Conservation (phyloP, 208 protist genomes). For the Wallacemonas sp. region DNA sequence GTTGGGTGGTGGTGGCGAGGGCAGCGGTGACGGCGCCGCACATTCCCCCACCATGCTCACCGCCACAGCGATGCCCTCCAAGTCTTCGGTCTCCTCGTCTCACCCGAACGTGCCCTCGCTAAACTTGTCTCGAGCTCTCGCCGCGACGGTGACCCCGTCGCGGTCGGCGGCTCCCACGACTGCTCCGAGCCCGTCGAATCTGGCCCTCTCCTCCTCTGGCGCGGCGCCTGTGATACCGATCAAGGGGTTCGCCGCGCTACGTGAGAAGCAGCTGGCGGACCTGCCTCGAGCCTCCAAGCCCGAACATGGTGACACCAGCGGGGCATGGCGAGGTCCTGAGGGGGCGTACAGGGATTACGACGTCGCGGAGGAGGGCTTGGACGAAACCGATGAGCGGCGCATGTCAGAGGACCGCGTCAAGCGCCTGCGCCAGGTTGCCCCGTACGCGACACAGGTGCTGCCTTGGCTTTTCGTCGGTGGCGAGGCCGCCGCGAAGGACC, state of each 20-base stretch:
- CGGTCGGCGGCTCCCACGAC: constrained; percentile 18
- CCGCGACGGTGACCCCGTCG: background rate
- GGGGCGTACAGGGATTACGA: background rate
- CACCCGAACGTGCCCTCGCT: constrained; percentile 21
- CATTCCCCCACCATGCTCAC: background rate
- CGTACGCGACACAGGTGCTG: constrained; percentile 77
- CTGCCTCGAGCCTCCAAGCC: too few species aligned
- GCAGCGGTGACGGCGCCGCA: background rate
- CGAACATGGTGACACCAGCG: too few species aligned
- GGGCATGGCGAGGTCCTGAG: too few species aligned
- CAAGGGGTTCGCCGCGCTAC: too few species aligned
- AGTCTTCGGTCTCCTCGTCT: background rate
- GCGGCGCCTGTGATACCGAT: too few species aligned
- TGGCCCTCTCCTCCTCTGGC: too few species aligned
- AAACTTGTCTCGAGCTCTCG: constrained; percentile 15
- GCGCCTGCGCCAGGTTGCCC: constrained; percentile 53
- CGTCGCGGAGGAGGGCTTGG: constrained; percentile 11
- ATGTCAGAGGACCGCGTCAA: constrained; percentile 64
- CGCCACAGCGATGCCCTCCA: constrained; percentile 11
- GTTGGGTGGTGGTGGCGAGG: too few species aligned
- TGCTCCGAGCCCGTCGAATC: too few species aligned
- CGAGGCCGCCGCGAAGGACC: constrained; percentile 65
- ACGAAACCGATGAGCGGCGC: constrained; percentile 50
- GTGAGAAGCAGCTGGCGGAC: too few species aligned
- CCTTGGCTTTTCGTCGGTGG: constrained; percentile 87